These are phyloP conservation scores for Fusarium secorum DNA, from an alignment of 2,329 filamentous ascomycete genomes.

Conservation along the genomic window DNA sequence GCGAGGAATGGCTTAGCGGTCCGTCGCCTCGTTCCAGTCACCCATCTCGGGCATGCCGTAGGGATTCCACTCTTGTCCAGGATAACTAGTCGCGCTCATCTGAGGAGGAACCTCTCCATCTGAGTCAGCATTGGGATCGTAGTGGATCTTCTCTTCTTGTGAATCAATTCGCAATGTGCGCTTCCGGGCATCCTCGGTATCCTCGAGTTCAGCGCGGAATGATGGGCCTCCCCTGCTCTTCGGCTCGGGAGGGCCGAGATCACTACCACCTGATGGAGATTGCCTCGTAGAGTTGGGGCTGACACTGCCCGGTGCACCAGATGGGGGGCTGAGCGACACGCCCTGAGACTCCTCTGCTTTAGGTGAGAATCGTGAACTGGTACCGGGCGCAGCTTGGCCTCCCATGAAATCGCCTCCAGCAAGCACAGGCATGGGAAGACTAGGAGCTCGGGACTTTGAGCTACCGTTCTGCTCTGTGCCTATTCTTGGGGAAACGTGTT, in stretches of 20 bases:
- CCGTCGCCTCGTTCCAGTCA: constrained; percentile 39
- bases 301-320: constrained; percentile 7
- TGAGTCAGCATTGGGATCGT: constrained; percentile 48
- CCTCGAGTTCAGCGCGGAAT: constrained; percentile 50
- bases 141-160: constrained; percentile 64
- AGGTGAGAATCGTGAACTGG: neutral
- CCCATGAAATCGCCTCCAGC: constrained; percentile 1
- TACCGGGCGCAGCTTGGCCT: neutral
- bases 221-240: constrained; percentile 18
- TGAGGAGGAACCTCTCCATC: constrained; percentile 50
- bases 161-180: constrained; percentile 53
- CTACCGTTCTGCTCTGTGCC: constrained; percentile 5
- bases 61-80: constrained; percentile 75
- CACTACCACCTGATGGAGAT: constrained; percentile 18
- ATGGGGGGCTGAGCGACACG: constrained; percentile 32
- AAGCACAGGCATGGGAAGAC: neutral
- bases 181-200: constrained; percentile 55
- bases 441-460: constrained; percentile 3
- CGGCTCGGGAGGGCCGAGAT: neutral
- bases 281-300: constrained; percentile 18
- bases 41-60: constrained; percentile 50
- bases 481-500: constrained; percentile 5
- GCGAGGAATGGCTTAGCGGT: neutral
- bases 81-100: constrained; percentile 74
- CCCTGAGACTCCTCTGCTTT: constrained; percentile 13